Conservation (phyloP, 805 yeast species). For the Metschnikowia gelsemii region DNA sequence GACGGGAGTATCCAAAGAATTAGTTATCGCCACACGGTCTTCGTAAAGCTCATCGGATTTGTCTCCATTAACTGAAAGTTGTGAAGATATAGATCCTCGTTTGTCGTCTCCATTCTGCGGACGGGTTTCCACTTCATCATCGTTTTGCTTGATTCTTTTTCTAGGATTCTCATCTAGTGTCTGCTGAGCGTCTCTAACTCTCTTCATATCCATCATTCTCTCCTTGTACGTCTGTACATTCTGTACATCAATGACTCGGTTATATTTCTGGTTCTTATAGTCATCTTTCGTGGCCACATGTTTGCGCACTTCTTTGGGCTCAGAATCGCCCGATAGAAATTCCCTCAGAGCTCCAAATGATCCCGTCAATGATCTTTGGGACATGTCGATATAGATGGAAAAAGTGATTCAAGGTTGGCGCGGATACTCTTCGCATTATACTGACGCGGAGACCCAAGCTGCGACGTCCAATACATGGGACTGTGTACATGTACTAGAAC, state of each 20-base stretch:
- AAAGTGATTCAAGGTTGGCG: not conserved
- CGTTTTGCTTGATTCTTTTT: conserved; percentile 3
- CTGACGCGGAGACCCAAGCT: too few relatives aligned
- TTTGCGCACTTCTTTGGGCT: conserved; percentile 3
- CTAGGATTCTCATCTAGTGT: not conserved
- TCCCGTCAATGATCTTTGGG: conserved; percentile 31
- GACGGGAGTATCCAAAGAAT: not conserved
- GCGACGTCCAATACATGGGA: not conserved
- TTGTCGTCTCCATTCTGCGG: not conserved
- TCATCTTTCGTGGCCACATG: conserved; percentile 27
- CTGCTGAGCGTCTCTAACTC: conserved; percentile 1
- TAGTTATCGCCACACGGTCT: too few relatives aligned
- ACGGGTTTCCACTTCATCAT: not conserved
- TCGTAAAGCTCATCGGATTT: not conserved
- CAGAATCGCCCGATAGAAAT: conserved; percentile 12
- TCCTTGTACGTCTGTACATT: conserved; percentile 18
- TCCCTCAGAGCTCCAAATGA: conserved; percentile 36
- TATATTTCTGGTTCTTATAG: conserved; percentile 44
- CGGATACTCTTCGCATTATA: conserved; percentile 6
- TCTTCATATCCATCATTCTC: conserved; percentile 15
- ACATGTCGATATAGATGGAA: conserved; percentile 7
- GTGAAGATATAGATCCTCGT: too few relatives aligned
- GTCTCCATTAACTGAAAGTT: too few relatives aligned
- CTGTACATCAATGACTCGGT: conserved; percentile 26
- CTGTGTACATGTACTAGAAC: not conserved